A percentile compares a stretch with the other conserved stretches of the same genome.
These are phyloP conservation scores for Babesia ovis DNA, from an alignment of 169 alveolate genomes.

Conservation along the genomic window DNA sequence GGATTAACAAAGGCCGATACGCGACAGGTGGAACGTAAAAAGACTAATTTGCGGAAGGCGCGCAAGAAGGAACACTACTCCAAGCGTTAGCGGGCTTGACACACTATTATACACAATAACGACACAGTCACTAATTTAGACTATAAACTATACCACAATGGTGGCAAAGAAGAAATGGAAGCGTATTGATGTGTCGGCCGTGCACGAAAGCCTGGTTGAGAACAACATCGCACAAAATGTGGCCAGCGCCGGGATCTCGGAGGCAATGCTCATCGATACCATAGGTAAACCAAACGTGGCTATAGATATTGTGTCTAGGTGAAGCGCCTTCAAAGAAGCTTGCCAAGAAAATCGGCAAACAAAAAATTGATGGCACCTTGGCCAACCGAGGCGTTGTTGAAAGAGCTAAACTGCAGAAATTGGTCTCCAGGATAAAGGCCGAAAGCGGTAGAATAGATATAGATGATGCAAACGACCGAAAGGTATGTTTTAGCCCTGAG, in stretches of 20 bases:
- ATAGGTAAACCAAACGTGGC: not conserved
- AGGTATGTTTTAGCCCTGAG: not conserved
- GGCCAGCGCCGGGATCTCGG: constrained; percentile 8
- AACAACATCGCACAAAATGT: constrained; percentile 43
- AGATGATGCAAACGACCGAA: not conserved
- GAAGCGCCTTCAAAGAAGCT: constrained; percentile 11
- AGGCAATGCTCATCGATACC: constrained; percentile 20
- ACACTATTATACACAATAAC: not conserved
- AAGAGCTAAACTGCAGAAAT: constrained; percentile 4
- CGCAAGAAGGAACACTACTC: constrained; percentile 66
- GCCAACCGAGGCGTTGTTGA: constrained; percentile 28
- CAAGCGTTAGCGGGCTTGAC: constrained; percentile 47
- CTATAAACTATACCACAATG: not conserved
- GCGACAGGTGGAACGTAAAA: constrained; percentile 66
- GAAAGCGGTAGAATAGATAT: constrained; percentile 10
- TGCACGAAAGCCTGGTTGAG: constrained; percentile 36
- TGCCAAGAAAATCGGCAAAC: constrained; percentile 26
- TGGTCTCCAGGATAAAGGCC: constrained; percentile 12
- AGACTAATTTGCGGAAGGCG: constrained; percentile 68
- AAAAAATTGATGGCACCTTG: not conserved
- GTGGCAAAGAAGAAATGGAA: constrained; percentile 35
- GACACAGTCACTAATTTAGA: not conserved
- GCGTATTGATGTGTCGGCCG: constrained; percentile 40
- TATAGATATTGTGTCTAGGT: constrained; percentile 1
- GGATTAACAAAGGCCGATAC: constrained; percentile 46